These are phyloP conservation scores for Neopestalotiopsis sp. DNA, from an alignment of 2,329 filamentous ascomycete genomes.

Conservation along the genomic window DNA sequence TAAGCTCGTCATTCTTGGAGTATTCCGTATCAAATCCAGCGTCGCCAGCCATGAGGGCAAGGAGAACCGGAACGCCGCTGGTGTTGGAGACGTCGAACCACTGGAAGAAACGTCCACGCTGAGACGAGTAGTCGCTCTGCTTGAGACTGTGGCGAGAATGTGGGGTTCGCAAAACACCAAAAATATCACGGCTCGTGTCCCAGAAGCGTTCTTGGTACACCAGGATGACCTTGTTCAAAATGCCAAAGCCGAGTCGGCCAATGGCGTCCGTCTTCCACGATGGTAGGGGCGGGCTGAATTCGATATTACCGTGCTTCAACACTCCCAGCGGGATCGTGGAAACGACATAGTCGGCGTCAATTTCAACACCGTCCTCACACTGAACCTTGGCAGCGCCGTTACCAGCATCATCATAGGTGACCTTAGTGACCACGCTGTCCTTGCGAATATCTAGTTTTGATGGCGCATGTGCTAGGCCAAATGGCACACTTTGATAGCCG, in stretches of 20 bases:
- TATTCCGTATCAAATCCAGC: conserved; percentile 88
- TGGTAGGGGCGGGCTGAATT: conserved; percentile 92
- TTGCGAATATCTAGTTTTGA: conserved; percentile 78
- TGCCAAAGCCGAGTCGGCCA: conserved; percentile 84
- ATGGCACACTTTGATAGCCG: conserved; percentile 92
- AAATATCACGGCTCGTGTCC: conserved; percentile 89
- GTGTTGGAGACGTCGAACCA: conserved; percentile 97
- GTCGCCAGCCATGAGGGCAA: conserved; percentile 95
- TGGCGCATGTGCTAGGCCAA: conserved; percentile 81
- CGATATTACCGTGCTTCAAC: conserved; percentile 79
- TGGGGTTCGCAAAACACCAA: conserved; percentile 84
- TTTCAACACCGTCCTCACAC: conserved; percentile 76
- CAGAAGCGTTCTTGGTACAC: conserved; percentile 91
- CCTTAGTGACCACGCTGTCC: conserved; percentile 73
- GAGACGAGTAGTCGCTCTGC: conserved; percentile 78
- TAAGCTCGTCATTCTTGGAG: conserved; percentile 74
- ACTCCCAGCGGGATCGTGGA: conserved; percentile 91
- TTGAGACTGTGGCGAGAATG: conserved; percentile 71
- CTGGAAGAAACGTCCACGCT: conserved; percentile 91
- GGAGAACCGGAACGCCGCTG: conserved; percentile 83
- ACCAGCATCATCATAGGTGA: conserved; percentile 65
- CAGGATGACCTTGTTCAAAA: conserved; percentile 93
- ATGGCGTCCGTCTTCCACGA: conserved; percentile 84
- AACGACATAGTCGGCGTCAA: conserved; percentile 90
- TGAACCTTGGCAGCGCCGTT: conserved; percentile 65